Conservation (phyloP, 352 stramenopile species). For the Globisporangium rhizosaccharum region DNA sequence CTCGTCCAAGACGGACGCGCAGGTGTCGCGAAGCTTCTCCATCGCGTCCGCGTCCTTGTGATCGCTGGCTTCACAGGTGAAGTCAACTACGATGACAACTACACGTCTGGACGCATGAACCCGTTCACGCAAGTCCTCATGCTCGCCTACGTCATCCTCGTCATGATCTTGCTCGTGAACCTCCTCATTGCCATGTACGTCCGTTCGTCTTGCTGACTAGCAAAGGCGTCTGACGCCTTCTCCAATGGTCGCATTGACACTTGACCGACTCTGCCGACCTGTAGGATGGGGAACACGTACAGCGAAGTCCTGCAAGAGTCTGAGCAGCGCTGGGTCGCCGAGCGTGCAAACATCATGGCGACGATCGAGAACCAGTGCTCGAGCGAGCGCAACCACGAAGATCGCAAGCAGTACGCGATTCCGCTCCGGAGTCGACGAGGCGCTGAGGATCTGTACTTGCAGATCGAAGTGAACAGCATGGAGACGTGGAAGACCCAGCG, state of each 20-base stretch:
- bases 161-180: conserved; percentile 64
- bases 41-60: conserved; percentile 43
- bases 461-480: conserved; percentile 44
- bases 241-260: too few relatives aligned
- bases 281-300: conserved; percentile 68
- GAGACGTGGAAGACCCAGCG: conserved; percentile 32
- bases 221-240: background rate
- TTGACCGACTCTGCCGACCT: too few relatives aligned
- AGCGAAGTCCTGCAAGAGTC: conserved; percentile 48
- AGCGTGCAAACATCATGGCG: conserved; percentile 62
- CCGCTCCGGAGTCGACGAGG: conserved; percentile 26
- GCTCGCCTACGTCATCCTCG: conserved; percentile 53
- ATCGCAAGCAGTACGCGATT: conserved; percentile 37
- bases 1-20: conserved; percentile 40
- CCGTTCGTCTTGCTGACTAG: background rate
- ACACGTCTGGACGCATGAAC: conserved; percentile 38
- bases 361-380: conserved; percentile 49
- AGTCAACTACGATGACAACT: conserved; percentile 61
- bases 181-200: conserved; percentile 59
- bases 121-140: conserved; percentile 44
- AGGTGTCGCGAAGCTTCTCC: conserved; percentile 21
- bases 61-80: conserved; percentile 55
- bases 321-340: conserved; percentile 56
- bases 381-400: conserved; percentile 23
- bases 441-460: conserved; percentile 36